Evolutionary conservation across 495 filamentous ascomycete genomes (phyloP), one percentile per base, ranked within the genome.

Genomic region (Physcia stellaris): DNA sequence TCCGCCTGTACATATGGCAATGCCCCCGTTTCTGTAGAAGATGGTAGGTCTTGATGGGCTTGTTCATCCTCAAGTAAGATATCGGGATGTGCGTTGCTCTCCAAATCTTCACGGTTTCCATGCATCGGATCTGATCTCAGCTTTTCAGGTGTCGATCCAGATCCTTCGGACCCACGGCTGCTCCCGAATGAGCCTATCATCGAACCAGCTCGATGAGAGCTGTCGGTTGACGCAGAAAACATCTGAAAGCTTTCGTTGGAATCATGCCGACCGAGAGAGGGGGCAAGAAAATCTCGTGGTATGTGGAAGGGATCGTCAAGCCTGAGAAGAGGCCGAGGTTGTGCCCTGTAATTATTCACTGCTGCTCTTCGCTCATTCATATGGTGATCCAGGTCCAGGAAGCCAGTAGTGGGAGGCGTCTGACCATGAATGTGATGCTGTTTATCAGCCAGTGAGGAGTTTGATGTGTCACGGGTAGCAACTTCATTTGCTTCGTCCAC

Each of bases 231-330:
- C 6, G 77, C 70, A n/a, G 79, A 86, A 53, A 92, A 85, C 63
- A 90, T 74, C 23, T 79, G 73, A 46, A 84, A 84, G 47, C 81
- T 86, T 43, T 88, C 85, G 17, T 77, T 71, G 2, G 85, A 92
- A 45, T 86, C 77, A 32, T 80, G 77, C 16, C 80, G 68, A 17
- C 67, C 50, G 15, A 75, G 67, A 0, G 59, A 56, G 16, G 64
- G 53, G 4, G 56, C 49, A 9, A 47, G 51, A 16, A 62, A 47
- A 24, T 62, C 53, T 13, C 46, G 52, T 4, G 57, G 35, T 16
- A 58, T 47, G 20, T 56, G 43, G 19, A 57, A 47, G 10, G 53
- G 48, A 17, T 61, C 50, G 29, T 66, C 66, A 17, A 68, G 57
- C 19, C 56, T 61, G 32, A 68, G 45, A 4, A 62, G 37, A 29